These are phyloP conservation scores for Raffaelea albimanens DNA, from an alignment of 2,329 filamentous ascomycete species.

Conservation along the genomic window DNA sequence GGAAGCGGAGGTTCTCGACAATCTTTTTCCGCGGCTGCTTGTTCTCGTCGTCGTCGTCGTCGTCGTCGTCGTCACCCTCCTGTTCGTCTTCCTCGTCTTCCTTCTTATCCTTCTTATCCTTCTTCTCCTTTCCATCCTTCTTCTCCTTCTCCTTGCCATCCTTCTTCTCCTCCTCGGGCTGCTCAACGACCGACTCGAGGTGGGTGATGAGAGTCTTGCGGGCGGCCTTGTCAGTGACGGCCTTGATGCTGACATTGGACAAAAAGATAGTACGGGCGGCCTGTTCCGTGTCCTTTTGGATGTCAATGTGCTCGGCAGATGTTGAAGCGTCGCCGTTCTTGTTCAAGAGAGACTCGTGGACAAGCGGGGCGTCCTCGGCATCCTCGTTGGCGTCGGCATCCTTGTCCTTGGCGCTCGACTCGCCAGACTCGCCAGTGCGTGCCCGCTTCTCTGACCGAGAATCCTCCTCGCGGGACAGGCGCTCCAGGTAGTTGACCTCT, in stretches of 20 bases:
- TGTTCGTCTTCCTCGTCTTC: conserved; percentile 72
- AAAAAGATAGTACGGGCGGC: conserved; percentile 85
- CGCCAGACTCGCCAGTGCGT: conserved; percentile 28
- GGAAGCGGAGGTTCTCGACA: conserved; percentile 86
- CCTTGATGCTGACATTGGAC: conserved; percentile 76
- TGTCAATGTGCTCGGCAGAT: conserved; percentile 11
- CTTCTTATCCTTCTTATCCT: conserved; percentile 61
- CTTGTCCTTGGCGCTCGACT: conserved; percentile 35
- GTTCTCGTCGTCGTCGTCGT: conserved; percentile 55
- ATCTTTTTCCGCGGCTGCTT: conserved; percentile 47
- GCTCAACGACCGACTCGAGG: conserved; percentile 62
- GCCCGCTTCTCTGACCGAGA: conserved; percentile 42
- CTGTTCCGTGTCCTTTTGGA: conserved; percentile 60
- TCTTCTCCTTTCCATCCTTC: not conserved
- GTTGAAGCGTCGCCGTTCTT: not conserved
- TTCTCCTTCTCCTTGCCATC: conserved; percentile 3
- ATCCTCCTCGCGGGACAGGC: conserved; percentile 41
- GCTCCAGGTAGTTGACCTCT: conserved; percentile 60
- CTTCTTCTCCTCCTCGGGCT: not conserved
- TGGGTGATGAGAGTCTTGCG: conserved; percentile 72
- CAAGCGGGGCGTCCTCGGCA: conserved; percentile 28
- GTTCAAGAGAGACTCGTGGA: conserved; percentile 48
- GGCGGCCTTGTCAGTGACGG: conserved; percentile 71
- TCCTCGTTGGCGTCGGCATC: conserved; percentile 20
- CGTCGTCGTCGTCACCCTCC: conserved; percentile 64